Base-by-base conservation (phyloP, 1,284 basidiomycete species). In the Ganoderma boninense region DNA sequence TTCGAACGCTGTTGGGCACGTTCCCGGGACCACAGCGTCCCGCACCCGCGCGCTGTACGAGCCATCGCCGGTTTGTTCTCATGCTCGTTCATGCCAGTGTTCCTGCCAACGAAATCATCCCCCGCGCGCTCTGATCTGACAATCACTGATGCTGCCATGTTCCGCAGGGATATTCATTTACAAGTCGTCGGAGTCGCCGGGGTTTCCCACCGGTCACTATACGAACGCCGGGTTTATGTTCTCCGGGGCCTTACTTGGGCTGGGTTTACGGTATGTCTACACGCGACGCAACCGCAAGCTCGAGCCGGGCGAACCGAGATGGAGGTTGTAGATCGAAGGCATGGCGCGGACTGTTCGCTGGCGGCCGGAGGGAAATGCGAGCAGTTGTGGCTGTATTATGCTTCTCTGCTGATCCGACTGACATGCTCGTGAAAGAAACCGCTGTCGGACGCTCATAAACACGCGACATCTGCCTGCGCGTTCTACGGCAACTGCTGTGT, bases 191-290 rank as follows among this genome's bases (percentile, higher is more conserved):
- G 79, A 82, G 71, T 77, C 77, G 0, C 73, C 73, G 5, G 75
- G 79, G 14, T 82, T 80, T 68, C 80, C 78, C 13, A 82, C 81
- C 18, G 81, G 81, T 23, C 81, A 82, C 69, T 82, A 77, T 71
- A 80, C 78, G 35, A 82, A 82, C 59, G 80, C 79, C 18, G 81
- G 73, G 23, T 77, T 81, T 32, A 74, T 78, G 61, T 69, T 77
- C 18, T 71, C 67, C 18, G 78, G 75, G 7, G 75, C 79, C 35
- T 23, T 77, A 2, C 66, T 75, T 42, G 68, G 72, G 35, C 71
- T 78, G 18, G 62, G 65, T 38, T 56, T 77, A 57, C 72, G 75
- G n/a, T 32, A 44, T 38, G 65, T 76, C 16, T 77, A 77, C 66
- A 62, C 66, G 38, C 64, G 69, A 40, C 71, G 73, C 8, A 77